phyloP scores from a whole-genome alignment of 495 filamentous ascomycete species.

The Penicillium angulare region DNA sequence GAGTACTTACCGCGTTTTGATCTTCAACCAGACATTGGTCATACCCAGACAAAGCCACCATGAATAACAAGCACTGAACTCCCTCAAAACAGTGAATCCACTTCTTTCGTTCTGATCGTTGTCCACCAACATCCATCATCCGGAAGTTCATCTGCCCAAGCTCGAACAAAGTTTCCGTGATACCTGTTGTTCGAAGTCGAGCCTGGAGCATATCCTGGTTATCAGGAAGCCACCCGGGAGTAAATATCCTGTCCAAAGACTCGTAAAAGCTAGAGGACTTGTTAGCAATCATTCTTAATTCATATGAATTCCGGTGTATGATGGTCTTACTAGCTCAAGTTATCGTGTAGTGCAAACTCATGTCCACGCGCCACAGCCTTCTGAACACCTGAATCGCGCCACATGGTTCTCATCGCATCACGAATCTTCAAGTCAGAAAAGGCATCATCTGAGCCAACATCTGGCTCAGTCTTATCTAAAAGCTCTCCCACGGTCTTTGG shows the following conservation, averaged over 20 bases:
- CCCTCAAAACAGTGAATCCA: constrained; percentile 99
- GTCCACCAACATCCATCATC: constrained; percentile 98
- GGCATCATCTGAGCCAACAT: constrained; percentile 73
- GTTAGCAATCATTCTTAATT: background rate
- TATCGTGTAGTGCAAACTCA: constrained; percentile 96
- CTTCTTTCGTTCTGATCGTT: constrained; percentile 97
- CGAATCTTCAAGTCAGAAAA: constrained; percentile 65
- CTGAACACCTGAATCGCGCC: constrained; percentile 81
- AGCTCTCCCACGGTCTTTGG: constrained; percentile 32
- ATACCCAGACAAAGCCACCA: constrained; percentile 95
- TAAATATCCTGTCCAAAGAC: constrained; percentile 85
- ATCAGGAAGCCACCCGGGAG: constrained; percentile 84
- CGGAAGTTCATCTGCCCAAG: constrained; percentile 92
- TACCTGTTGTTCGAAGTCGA: constrained; percentile 89
- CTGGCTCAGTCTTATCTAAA: constrained; percentile 54
- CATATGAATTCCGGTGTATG: background rate
- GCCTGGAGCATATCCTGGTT: constrained; percentile 96
- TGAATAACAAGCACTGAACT: constrained; percentile 88
- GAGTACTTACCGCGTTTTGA: constrained; percentile 83
- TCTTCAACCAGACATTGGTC: constrained; percentile 97
- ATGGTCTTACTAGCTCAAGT: constrained; percentile 81
- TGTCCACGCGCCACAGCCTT: constrained; percentile 85
- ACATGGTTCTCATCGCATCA: constrained; percentile 78
- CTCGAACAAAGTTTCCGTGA: constrained; percentile 96
- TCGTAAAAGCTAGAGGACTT: constrained; percentile 72